Conservation (phyloP, 1,284 basidiomycete species). For the Stereum hirsutum region DNA sequence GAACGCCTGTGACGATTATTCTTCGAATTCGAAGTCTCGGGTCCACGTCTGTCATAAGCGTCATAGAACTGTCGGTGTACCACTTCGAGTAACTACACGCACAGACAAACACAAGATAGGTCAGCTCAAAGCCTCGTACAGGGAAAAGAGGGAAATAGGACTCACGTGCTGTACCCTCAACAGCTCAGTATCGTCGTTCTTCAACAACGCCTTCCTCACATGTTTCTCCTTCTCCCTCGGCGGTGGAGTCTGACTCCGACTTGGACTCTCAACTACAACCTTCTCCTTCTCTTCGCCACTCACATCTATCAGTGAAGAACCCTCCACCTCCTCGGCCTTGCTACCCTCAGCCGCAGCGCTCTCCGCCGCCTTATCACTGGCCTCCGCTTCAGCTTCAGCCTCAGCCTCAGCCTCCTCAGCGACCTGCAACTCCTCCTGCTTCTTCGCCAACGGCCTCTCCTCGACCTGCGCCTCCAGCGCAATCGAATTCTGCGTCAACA, state of each 20-base stretch:
- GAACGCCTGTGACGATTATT: too few relatives aligned
- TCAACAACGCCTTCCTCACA: conserved; percentile 67
- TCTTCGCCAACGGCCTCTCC: conserved; percentile 80
- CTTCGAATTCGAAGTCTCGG: conserved; percentile 13
- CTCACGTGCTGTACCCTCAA: conserved; percentile 64
- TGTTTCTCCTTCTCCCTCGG: conserved; percentile 32
- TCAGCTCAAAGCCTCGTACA: not conserved
- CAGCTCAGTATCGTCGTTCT: conserved; percentile 86
- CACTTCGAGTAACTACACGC: conserved; percentile 58
- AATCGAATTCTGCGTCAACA: conserved; percentile 56
- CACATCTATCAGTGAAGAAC: conserved; percentile 3
- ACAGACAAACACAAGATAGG: not conserved
- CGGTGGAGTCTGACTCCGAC: too few relatives aligned
- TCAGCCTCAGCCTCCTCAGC: conserved; percentile 14
- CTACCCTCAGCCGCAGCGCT: conserved; percentile 11
- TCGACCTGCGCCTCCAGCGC: conserved; percentile 80
- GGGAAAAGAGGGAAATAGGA: conserved; percentile 2
- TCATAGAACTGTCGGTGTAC: conserved; percentile 74
- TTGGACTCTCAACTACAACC: conserved; percentile 9
- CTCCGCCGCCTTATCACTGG: conserved; percentile 10
- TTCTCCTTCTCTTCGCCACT: not conserved
- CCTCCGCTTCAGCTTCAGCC: conserved; percentile 10
- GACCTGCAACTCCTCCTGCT: conserved; percentile 71
- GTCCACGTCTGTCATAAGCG: conserved; percentile 41
- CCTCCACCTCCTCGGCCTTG: conserved; percentile 10